Evolutionary conservation across 805 yeast genomes (phyloP).

Genomic region (Lachancea lanzarotensis): DNA sequence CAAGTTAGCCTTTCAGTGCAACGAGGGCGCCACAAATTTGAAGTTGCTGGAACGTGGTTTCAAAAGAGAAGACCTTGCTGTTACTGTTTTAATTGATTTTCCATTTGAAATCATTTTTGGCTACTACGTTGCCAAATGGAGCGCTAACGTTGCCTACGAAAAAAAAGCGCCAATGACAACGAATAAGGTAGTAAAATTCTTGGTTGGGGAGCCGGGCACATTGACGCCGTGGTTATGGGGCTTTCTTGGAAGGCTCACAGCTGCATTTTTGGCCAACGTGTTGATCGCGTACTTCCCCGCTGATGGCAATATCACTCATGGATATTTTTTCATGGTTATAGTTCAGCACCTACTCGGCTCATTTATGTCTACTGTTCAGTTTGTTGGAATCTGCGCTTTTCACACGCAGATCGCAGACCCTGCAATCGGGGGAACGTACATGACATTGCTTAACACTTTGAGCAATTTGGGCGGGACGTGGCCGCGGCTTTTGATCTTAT

Average conservation of each 20-base stretch:
- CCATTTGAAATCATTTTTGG: slow-evolving; percentile 96
- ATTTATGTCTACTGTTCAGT: slow-evolving; percentile 91
- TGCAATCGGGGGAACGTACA: slow-evolving; percentile 91
- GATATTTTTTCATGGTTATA: slow-evolving; percentile 66
- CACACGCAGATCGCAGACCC: slow-evolving; percentile 97
- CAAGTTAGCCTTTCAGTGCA: slow-evolving; percentile 90
- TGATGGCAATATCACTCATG: slow-evolving; percentile 38
- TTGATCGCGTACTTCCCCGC: slow-evolving; percentile 69
- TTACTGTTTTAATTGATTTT: slow-evolving; percentile 88
- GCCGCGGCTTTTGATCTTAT: slow-evolving; percentile 82
- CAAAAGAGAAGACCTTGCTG: slow-evolving; percentile 86
- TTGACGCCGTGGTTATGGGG: slow-evolving; percentile 87
- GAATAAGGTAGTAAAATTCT: slow-evolving; percentile 8
- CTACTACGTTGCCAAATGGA: slow-evolving; percentile 91
- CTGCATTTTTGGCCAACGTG: slow-evolving; percentile 70
- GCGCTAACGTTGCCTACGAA: slow-evolving; percentile 14
- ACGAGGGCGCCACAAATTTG: slow-evolving; percentile 91
- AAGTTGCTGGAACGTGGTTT: slow-evolving; percentile 87
- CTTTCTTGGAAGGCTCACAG: slow-evolving; percentile 68
- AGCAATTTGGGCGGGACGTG: slow-evolving; percentile 95
- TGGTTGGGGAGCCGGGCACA: slow-evolving; percentile 43
- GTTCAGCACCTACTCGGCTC: slow-evolving; percentile 79
- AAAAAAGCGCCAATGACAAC: background rate
- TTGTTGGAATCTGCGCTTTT: slow-evolving; percentile 90
- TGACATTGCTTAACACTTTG: slow-evolving; percentile 91